These are phyloP conservation scores for Macrophomina phaseolina DNA, from an alignment of 2,329 filamentous ascomycete genomes.

Conservation along the genomic window DNA sequence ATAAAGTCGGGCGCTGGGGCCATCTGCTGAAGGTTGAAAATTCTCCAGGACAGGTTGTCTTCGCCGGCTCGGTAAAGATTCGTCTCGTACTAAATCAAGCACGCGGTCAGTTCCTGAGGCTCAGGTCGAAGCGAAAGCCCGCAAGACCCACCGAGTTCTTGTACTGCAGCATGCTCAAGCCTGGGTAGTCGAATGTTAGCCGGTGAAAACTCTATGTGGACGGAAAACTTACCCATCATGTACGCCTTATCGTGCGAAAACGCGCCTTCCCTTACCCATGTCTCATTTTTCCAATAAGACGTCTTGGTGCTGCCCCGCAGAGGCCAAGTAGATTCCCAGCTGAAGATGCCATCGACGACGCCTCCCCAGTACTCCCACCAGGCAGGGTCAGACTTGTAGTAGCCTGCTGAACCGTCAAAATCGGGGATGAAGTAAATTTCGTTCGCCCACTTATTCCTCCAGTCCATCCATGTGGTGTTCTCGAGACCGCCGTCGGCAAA, in stretches of 20 bases:
- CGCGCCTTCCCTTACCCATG: slow-evolving; percentile 33
- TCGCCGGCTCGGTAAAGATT: slow-evolving; percentile 44
- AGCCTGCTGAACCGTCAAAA: slow-evolving; percentile 34
- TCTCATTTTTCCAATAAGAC: slow-evolving; percentile 32
- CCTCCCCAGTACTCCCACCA: slow-evolving; percentile 41
- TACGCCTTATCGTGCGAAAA: slow-evolving; percentile 38
- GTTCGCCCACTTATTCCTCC: not conserved
- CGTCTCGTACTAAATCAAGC: slow-evolving; percentile 31
- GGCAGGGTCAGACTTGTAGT: slow-evolving; percentile 37
- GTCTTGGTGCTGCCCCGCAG: not conserved
- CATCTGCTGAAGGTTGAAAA: slow-evolving; percentile 44
- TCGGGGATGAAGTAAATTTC: slow-evolving; percentile 43
- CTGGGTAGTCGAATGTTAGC: not conserved
- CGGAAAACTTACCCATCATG: slow-evolving; percentile 36
- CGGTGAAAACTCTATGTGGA: no score
- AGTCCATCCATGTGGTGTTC: not conserved
- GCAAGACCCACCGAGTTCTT: slow-evolving; percentile 34
- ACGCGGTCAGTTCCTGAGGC: no score
- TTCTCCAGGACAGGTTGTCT: slow-evolving; percentile 43
- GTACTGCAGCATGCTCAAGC: slow-evolving; percentile 37
- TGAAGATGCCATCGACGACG: slow-evolving; percentile 45
- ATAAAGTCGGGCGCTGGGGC: slow-evolving; percentile 36
- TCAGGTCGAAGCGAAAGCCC: no score
- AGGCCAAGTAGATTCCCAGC: slow-evolving; percentile 49
- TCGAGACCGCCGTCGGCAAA: not conserved